Evolutionary conservation across 202 grass and related monocot species (phyloP), one percentile per base, ranked within the genome.

Genomic region (Brachypodium distachyon): DNA sequence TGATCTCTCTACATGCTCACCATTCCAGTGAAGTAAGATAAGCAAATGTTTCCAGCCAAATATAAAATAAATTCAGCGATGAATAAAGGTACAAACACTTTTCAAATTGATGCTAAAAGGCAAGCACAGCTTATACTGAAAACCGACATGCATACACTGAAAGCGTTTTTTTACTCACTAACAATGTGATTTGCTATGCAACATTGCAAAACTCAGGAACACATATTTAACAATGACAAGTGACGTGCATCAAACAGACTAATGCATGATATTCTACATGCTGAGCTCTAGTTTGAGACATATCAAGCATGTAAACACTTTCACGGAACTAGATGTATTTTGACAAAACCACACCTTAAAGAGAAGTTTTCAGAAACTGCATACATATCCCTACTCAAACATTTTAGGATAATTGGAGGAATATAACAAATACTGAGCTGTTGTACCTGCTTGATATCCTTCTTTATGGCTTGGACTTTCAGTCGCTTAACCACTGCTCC

Each of bases 401-500:
- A 56, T 41, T 25, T n/a, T 25, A 57, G 61, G 1, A 65, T n/a
- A 7, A 40, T 7, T 65, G 3, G 12, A 43, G 10, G 21, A 59
- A 55, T 17, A 64, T 26, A 56, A 28, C 22, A 56, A 54, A 16
- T 48, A 19, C 37, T 57, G 8, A 28, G 33, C n/a, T 41, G 4
- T 19, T 42, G 21, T 81, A 97, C 94, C 91, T 93, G 89, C 75
- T 86, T 89, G 57, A 94, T 94, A 68, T 93, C 86, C 67, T 94
- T 94, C 60, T 97, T 97, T 64, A 97, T 83, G 79, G 94, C 94
- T 86, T 97, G 86, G 48, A 97, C 94, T 77, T 77, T 97, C 31
- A 77, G 22, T 17, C 60, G 61, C 57, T 93, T 92, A 49, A 84
- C 70, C 32, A 59, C 72, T 52, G 68, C 58, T 4, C 77, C 86